Evolutionary conservation across 768 basidiomycete species (phyloP), one percentile per base, ranked within the genome.

Genomic region (Suillus paluster): DNA sequence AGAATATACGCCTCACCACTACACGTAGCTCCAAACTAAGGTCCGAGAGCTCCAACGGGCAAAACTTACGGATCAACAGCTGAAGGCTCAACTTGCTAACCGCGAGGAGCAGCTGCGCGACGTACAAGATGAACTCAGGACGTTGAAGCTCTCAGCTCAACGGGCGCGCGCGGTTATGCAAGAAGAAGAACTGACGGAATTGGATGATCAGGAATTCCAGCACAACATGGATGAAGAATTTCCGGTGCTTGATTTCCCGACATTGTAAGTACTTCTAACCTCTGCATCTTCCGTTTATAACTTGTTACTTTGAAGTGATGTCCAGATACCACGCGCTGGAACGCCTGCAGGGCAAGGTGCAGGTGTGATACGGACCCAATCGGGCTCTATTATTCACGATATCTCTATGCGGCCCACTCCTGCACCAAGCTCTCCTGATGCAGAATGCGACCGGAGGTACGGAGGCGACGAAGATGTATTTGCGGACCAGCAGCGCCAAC

Each of bases 381-480:
- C 83, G 11, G 83, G 84, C 3, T 81, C 84, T 4, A 65, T 77
- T 52, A 84, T 85, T 60, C 76, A 80, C 52, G 68, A 75, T 38
- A 44, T 81, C 39, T 84, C 81, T 72, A 81, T 80, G 64, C 82
- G 75, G 25, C 83, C 83, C 11, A 84, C 83, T 1, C 84, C 84
- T 57, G 81, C 81, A 23, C 82, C 83, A 36, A 83, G 78, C 65
- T 67, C 68, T 34, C 71, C 68, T 58, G 74, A 63, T 36, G 38
- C 60, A 38, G 67, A 60, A 45, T 39, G 63, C 12, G 68, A 49
- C 30, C 30, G 7, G 19, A 45, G 53, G 19, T 62, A 56, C 38
- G 8, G 14, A 21, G 53, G 34, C 52, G 56, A 67, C 30, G 68
- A 66, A 23, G 58, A 63, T 19, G 23, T 55, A 17, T 55, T 55